A percentile compares a stretch with the other conserved stretches of the same genome.
Evolutionary conservation across 768 basidiomycete genomes (phyloP).

Genomic region (Leccinum imitatum): DNA sequence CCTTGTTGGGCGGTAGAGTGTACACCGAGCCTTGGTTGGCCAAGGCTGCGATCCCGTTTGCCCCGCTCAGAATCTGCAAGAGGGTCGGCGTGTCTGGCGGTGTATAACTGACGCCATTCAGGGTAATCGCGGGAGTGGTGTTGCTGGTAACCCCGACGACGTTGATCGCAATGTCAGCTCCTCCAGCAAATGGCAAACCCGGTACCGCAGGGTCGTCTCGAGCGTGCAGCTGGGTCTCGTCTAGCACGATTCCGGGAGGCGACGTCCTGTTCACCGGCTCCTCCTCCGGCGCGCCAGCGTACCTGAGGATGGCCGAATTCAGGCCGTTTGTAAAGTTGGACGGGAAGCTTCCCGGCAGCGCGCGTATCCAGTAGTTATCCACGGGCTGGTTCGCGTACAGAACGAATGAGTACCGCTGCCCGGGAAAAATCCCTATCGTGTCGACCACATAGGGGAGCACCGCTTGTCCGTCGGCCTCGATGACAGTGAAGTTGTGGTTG

Average conservation of each 20-base stretch:
- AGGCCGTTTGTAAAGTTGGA: conserved; percentile 27
- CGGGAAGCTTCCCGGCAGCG: conserved; percentile 23
- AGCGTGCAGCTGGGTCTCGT: conserved; percentile 40
- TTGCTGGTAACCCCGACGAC: conserved; percentile 35
- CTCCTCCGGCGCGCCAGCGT: conserved; percentile 34
- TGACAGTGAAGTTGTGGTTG: conserved; percentile 44
- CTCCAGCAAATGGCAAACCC: conserved; percentile 36
- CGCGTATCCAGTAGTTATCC: conserved; percentile 44
- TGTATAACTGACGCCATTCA: conserved; percentile 36
- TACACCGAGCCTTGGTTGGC: conserved; percentile 43
- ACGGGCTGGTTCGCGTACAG: conserved; percentile 34
- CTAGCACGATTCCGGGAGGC: conserved; percentile 21
- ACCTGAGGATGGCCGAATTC: conserved; percentile 46
- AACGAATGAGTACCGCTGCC: conserved; percentile 53
- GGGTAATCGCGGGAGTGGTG: conserved; percentile 22
- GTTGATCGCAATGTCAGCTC: conserved; percentile 41
- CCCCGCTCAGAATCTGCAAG: conserved; percentile 44
- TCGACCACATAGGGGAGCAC: conserved; percentile 39
- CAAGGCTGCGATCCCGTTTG: conserved; percentile 33
- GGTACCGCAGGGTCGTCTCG: conserved; percentile 28
- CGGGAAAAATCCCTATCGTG: conserved; percentile 44
- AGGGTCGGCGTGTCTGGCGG: conserved; percentile 43
- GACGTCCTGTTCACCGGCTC: conserved; percentile 32
- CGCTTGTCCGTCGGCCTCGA: conserved; percentile 46
- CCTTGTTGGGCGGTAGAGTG: conserved; percentile 41